These are phyloP conservation scores for Craspedostauros australis DNA, from an alignment of 108 stramenopile genomes.

Conservation along the genomic window DNA sequence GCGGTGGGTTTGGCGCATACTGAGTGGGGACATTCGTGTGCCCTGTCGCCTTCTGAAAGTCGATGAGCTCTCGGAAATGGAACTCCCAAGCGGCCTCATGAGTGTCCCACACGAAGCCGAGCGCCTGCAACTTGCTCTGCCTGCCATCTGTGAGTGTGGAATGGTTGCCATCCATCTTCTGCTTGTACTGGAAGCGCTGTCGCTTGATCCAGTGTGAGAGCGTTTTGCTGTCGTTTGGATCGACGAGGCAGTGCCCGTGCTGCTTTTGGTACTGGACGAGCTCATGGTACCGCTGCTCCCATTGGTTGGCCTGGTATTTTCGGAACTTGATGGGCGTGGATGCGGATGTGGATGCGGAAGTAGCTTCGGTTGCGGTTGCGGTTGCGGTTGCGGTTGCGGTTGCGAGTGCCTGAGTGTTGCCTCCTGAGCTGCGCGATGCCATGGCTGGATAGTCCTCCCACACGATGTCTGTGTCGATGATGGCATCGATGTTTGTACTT, in stretches of 20 bases:
- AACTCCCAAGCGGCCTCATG: conserved; percentile 5
- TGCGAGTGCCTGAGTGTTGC: too few species aligned
- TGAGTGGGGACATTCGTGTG: conserved; percentile 26
- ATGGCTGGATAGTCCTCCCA: too few species aligned
- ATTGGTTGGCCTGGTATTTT: too few species aligned
- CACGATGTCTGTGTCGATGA: too few species aligned
- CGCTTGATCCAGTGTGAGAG: conserved; percentile 7
- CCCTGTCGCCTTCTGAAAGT: conserved; percentile 5
- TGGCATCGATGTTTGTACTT: too few species aligned
- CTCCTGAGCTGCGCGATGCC: too few species aligned
- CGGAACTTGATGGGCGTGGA: too few species aligned
- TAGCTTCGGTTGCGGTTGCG: too few species aligned
- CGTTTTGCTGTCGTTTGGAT: too few species aligned
- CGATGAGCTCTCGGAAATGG: background rate
- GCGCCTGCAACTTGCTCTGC: background rate
- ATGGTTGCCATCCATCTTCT: background rate
- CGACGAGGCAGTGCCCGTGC: conserved; percentile 2
- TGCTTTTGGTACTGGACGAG: background rate
- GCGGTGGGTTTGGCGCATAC: conserved; percentile 17
- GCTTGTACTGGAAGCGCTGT: conserved; percentile 7
- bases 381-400: too few species aligned
- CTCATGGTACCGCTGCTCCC: too few species aligned
- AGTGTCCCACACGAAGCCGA: conserved; percentile 1
- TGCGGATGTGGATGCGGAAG: too few species aligned
- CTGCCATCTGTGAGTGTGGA: background rate